Conservation (phyloP, 768 basidiomycete genomes). For the Ramaria rubella region DNA sequence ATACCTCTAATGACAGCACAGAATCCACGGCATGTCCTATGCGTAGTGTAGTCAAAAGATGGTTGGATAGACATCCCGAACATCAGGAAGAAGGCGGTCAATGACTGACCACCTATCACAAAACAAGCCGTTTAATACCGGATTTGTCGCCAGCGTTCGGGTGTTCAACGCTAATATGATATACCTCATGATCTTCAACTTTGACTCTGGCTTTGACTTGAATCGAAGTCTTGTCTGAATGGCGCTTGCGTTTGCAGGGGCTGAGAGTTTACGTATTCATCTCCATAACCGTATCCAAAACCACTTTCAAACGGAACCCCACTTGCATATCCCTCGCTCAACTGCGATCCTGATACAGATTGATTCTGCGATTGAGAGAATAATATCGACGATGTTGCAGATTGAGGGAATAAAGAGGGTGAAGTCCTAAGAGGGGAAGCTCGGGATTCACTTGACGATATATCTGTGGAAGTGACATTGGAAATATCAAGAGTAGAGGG, state of each 20-base stretch:
- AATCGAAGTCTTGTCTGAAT: neutral
- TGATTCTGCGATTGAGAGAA: neutral
- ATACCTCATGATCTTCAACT: too few species aligned
- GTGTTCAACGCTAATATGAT: too few species aligned
- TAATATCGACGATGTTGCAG: too few species aligned
- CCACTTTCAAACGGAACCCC: neutral
- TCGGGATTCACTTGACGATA: neutral
- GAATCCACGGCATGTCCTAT: slow-evolving; percentile 60
- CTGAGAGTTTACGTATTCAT: neutral
- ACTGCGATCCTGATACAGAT: neutral
- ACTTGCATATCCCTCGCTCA: neutral
- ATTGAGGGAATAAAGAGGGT: too few species aligned
- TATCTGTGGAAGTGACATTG: neutral
- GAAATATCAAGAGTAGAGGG: neutral
- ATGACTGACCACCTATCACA: too few species aligned
- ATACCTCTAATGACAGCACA: slow-evolving; percentile 36
- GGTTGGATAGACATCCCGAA: slow-evolving; percentile 49
- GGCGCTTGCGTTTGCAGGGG: neutral
- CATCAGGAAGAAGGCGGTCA: neutral
- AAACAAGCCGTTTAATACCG: too few species aligned
- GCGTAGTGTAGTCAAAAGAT: slow-evolving; percentile 43
- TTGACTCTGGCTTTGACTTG: neutral
- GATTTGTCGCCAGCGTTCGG: too few species aligned
- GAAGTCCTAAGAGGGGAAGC: too few species aligned
- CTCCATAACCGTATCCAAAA: neutral